Percentiles rank a stretch among this genome's conserved stretches.
phyloP scores from a whole-genome alignment of 257 asterid species.

The Phtheirospermum japonicum region DNA sequence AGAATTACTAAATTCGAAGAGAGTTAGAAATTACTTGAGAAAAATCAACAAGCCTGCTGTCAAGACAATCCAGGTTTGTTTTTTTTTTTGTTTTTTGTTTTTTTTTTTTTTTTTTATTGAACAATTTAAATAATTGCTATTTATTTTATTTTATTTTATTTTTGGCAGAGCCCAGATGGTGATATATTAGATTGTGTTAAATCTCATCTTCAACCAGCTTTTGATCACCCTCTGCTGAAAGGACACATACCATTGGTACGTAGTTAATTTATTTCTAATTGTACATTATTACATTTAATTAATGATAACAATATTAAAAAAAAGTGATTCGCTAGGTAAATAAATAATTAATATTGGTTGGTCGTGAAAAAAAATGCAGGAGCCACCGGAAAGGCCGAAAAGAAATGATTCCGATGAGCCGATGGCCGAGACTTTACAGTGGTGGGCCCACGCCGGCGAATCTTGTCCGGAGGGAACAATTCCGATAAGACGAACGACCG shows the following conservation, averaged over 20 bases:
- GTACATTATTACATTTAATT: no score
- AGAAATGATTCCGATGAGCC: conserved; percentile 36
- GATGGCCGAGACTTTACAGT: conserved; percentile 36
- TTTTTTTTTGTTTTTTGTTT: not conserved
- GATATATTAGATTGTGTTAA: conserved; percentile 74
- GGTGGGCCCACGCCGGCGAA: conserved; percentile 68
- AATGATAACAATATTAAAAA: no score
- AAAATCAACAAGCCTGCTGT: conserved; percentile 78
- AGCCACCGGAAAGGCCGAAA: conserved; percentile 84
- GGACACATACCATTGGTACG: conserved; percentile 95
- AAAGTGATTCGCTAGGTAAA: no score
- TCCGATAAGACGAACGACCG: conserved; percentile 78
- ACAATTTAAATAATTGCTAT: not conserved
- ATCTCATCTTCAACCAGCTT: conserved; percentile 94
- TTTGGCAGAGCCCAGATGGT: conserved; percentile 81
- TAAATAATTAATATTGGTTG: not conserved
- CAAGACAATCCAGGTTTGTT: conserved; percentile 79
- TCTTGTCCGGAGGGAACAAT: conserved; percentile 72
- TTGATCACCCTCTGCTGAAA: conserved; percentile 85
- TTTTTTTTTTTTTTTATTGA: not conserved
- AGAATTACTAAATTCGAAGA: conserved; percentile 49
- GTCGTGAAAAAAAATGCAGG: conserved; percentile 43
- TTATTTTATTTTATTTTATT: not conserved
- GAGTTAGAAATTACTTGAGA: conserved; percentile 48
- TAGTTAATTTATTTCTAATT: no score